Conservation (phyloP, 2,329 filamentous ascomycete genomes). For the Aspergillus versicolor region DNA sequence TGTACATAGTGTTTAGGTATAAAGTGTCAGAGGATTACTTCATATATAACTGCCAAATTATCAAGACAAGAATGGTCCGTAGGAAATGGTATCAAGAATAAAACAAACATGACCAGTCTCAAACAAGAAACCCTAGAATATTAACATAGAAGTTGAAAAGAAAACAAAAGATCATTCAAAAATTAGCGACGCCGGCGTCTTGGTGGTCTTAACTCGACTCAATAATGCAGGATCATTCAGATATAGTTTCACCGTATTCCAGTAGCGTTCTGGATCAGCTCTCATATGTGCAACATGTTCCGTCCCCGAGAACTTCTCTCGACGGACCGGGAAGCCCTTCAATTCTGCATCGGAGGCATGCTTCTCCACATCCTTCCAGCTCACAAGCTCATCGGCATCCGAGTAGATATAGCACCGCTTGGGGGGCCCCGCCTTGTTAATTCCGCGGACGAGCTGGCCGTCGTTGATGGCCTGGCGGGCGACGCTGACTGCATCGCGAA, state of each 20-base stretch:
- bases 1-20: no score
- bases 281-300: conserved; percentile 44
- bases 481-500: conserved; percentile 26
- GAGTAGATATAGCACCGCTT: conserved; percentile 43
- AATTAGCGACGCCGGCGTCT: not conserved
- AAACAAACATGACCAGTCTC: not conserved
- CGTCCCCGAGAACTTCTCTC: conserved; percentile 37
- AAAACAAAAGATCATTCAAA: not conserved
- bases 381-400: conserved; percentile 38
- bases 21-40: no score
- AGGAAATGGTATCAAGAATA: not conserved
- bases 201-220: not conserved
- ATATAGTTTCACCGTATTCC: conserved; percentile 33
- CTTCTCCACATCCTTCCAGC: conserved; percentile 36
- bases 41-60: no score
- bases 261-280: conserved; percentile 39
- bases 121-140: not conserved
- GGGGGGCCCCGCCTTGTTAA: conserved; percentile 6
- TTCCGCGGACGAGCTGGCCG: conserved; percentile 18
- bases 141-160: not conserved
- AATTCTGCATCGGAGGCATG: conserved; percentile 35
- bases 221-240: conserved; percentile 12
- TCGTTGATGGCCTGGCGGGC: conserved; percentile 35
- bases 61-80: no score
- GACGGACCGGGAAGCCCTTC: conserved; percentile 32